phyloP scores from a whole-genome alignment of 768 basidiomycete species.

The Kwoniella europaea region DNA sequence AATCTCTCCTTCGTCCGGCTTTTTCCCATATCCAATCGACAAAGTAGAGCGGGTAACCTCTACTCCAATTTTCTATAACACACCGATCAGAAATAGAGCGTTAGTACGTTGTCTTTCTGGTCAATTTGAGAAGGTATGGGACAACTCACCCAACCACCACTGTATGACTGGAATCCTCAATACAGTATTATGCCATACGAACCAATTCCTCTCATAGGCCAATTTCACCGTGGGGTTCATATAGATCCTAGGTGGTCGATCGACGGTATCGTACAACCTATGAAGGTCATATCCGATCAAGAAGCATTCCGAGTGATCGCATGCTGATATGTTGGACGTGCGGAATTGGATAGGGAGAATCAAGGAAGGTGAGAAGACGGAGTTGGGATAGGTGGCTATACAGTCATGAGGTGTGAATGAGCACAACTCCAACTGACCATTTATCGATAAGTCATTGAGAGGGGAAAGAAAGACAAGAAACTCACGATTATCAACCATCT shows the following conservation, averaged over 20 bases:
- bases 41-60: constrained; percentile 27
- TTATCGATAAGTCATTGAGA: not conserved
- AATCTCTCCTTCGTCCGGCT: constrained; percentile 30
- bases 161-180: constrained; percentile 29
- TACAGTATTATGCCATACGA: constrained; percentile 33
- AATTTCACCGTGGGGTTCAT: constrained; percentile 40
- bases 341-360: constrained; percentile 32
- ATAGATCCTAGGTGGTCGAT: constrained; percentile 27
- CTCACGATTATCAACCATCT: constrained; percentile 31
- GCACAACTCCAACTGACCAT: not conserved
- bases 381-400: constrained; percentile 27
- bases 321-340: constrained; percentile 31
- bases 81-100: not conserved
- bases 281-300: constrained; percentile 37
- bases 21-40: constrained; percentile 43
- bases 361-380: constrained; percentile 29
- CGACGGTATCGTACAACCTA: constrained; percentile 24
- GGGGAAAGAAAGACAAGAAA: not conserved
- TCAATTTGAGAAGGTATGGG: not conserved
- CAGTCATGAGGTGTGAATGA: not conserved
- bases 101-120: not conserved
- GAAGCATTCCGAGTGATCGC: constrained; percentile 40
- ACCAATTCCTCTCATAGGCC: constrained; percentile 39
- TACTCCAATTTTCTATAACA: constrained; percentile 29
- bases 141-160: constrained; percentile 35